Evolutionary conservation across 352 stramenopile genomes (phyloP).

Genomic region (Phytophthora multivora): DNA sequence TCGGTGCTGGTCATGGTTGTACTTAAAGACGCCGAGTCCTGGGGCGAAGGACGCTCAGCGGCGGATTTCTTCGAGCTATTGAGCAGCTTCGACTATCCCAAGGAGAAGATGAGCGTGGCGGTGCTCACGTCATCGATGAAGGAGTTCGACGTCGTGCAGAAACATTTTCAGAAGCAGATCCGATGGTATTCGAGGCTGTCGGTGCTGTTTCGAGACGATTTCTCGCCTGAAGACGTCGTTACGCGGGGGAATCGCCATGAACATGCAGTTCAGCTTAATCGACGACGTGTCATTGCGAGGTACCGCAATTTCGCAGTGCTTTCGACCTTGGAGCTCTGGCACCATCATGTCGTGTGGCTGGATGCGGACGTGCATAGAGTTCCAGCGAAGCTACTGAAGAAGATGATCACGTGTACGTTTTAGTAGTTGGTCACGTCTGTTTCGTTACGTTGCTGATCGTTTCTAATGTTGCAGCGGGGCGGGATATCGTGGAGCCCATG

Average conservation of each 20-base stretch:
- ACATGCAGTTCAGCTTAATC: constrained; percentile 19
- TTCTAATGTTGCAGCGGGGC: constrained; percentile 18
- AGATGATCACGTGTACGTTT: constrained; percentile 9
- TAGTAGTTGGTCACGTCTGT: background rate
- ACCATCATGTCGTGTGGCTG: constrained; percentile 49
- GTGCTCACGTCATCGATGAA: constrained; percentile 38
- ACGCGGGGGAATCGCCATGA: constrained; percentile 39
- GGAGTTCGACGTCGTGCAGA: constrained; percentile 28
- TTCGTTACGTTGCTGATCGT: background rate
- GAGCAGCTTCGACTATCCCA: constrained; percentile 24
- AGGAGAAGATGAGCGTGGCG: constrained; percentile 33
- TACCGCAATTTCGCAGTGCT: constrained; percentile 52
- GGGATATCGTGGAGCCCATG: constrained; percentile 32
- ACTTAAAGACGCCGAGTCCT: constrained; percentile 33
- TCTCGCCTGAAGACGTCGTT: constrained; percentile 10
- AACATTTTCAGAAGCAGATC: constrained; percentile 19
- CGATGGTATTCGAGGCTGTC: constrained; percentile 29
- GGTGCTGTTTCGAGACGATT: constrained; percentile 45
- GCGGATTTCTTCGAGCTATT: constrained; percentile 38
- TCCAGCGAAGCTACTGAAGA: constrained; percentile 20
- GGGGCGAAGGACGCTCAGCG: constrained; percentile 24
- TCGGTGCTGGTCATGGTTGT: constrained; percentile 32
- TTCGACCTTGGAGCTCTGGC: constrained; percentile 37
- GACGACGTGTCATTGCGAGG: constrained; percentile 46
- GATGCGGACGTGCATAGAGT: constrained; percentile 43